phyloP scores from a whole-genome alignment of 75 land plant species.

The Adiantum capillusveneris region DNA sequence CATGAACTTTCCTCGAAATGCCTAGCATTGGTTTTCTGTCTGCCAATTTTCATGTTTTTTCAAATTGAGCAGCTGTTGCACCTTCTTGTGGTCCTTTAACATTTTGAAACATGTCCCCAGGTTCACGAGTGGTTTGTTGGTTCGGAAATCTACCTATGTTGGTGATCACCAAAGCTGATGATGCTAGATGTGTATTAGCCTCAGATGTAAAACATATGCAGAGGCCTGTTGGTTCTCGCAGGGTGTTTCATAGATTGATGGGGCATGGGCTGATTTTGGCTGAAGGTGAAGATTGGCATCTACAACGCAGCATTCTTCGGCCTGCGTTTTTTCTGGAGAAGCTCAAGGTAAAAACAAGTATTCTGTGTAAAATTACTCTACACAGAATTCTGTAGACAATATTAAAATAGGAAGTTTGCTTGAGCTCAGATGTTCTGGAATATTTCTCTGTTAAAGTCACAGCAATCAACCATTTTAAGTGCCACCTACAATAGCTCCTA shows the following conservation, averaged over 20 bases:
- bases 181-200: neutral
- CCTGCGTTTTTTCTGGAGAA: conserved; percentile 63
- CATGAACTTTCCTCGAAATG: too few species aligned
- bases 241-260: conserved; percentile 27
- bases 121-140: too few species aligned
- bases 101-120: too few species aligned
- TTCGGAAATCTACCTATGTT: neutral
- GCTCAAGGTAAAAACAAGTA: conserved; percentile 57
- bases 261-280: conserved; percentile 71
- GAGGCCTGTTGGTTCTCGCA: conserved; percentile 26
- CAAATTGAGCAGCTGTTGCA: too few species aligned
- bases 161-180: neutral
- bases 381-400: neutral
- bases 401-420: neutral
- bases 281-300: conserved; percentile 54
- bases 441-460: too few species aligned
- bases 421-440: too few species aligned
- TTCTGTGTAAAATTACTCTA: neutral
- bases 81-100: too few species aligned
- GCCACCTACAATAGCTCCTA: too few species aligned
- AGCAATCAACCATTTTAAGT: too few species aligned
- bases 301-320: conserved; percentile 44
- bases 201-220: conserved; percentile 17
- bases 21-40: too few species aligned
- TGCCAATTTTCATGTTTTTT: too few species aligned